Percentiles rank a stretch among this genome's conserved stretches.
Conservation (phyloP, 2,329 filamentous ascomycete genomes). For the Colletotrichum sp. region DNA sequence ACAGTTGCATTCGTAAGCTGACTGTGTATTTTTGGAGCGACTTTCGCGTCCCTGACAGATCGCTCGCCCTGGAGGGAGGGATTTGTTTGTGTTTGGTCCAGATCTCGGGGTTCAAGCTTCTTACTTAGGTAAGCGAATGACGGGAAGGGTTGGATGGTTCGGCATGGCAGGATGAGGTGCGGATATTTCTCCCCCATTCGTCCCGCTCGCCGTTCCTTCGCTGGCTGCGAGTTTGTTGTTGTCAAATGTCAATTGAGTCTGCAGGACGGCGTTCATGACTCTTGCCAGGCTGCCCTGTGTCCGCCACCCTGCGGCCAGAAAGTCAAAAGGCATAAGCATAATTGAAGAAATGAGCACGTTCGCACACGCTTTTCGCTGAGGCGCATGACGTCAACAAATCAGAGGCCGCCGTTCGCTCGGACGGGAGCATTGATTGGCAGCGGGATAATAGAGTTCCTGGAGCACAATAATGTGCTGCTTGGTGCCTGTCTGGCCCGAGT, state of each 20-base stretch:
- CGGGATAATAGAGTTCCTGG: neutral
- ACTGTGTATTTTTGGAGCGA: neutral
- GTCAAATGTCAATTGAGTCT: neutral
- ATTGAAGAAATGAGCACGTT: slow-evolving; percentile 10
- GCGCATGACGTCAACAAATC: slow-evolving; percentile 13
- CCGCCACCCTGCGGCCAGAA: neutral
- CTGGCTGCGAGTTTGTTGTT: neutral
- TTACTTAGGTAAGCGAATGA: neutral
- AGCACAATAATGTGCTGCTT: neutral
- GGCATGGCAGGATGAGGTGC: neutral
- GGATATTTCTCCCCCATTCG: neutral
- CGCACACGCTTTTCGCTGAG: neutral
- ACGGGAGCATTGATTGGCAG: neutral
- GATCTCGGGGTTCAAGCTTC: neutral
- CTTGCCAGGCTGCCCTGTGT: neutral
- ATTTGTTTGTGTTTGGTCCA: neutral
- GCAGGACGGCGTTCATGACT: neutral
- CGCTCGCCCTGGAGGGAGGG: neutral
- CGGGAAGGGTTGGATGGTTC: neutral
- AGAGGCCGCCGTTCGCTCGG: neutral
- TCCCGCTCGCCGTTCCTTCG: neutral
- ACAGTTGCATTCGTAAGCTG: neutral
- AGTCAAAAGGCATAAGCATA: slow-evolving; percentile 7
- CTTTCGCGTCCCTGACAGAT: neutral
- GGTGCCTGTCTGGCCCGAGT: neutral